Base-by-base conservation (phyloP, 164 flowering plant species). In the Amborella trichopoda region DNA sequence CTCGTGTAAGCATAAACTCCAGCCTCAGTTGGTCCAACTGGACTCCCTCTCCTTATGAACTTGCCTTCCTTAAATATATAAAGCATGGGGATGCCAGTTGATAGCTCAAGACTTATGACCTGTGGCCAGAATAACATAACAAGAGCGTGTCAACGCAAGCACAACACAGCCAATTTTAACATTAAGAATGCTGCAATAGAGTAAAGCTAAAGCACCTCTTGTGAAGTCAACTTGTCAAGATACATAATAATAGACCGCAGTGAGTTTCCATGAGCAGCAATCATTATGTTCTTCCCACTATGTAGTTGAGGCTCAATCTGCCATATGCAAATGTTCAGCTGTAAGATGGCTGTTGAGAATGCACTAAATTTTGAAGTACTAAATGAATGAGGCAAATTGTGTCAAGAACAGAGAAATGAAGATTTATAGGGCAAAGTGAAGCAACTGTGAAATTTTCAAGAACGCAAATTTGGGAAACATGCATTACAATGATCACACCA, bases 221-320 rank as follows among this genome's bases (percentile, higher is more conserved):
- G 75, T 26, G 96, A 85, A 42, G 96, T 93, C 57, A 93, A 62
- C 62, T 80, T 75, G 75, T 93, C 99, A 32, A 93, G 95, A 64
- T 87, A 88, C 99, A 93, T 93, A 25, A 93, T 93, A 64, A 93
- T 93, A 56, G 99, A 80, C 64, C 99, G 77, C 64, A 93, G 63
- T 17, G 99, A 93, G 52, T 93, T 93, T 49, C 95, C 99, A 58
- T 93, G 99, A 21, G 99, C 99, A 38, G 96, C 91, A 60, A 93
- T 83, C 95, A 93, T 74, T 43, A 93, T 80, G 68, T 93, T 74
- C 62, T 88, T 85, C 55, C 99, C 96, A 40, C 77, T 48, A 8
- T 52, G 54, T 53, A 93, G 82, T 53, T 76, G 76, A 2, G 88
- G 88, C 67, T 82, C 91, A 65, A 93, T 85, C 99, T 91, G 81